Base-by-base conservation (phyloP, 2,329 filamentous ascomycete species). In the Cercospora sp. region DNA sequence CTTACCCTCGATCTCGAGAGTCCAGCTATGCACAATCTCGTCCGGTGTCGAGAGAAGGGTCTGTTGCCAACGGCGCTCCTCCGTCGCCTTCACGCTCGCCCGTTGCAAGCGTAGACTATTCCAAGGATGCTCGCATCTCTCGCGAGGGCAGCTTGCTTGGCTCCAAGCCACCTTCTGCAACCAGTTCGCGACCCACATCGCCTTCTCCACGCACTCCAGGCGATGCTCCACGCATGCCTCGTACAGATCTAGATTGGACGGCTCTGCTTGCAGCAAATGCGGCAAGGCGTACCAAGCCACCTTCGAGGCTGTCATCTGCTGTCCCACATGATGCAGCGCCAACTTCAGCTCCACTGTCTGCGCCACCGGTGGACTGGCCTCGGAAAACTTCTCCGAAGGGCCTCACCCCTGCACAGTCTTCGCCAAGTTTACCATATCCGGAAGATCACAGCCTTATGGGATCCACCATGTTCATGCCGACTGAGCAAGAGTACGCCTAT, bases 341-440 rank as follows among this genome's bases (percentile, higher is more conserved):
- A 57, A 28, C 36, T 20, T 45, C 26, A 62, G 39, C 18, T 51
- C 58, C 45, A 48, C 16, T 60, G n/a, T 12, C 13, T 20, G 30
- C 30, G 13, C 31, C 42, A 12, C 36, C 53, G 30, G 36, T 30
- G 13, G 64, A 51, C 7, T 57, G 58, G 26, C 51, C 65, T 28
- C 63, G 60, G n/a, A 59, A 28, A 36, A 58, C 64, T 13, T 62
- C 64, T 12, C 28, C 63, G 42, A 59, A 63, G 33, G 67, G 66
- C 18, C 75, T 36, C 75, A 77, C 78, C 74, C 20, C 76, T 75
- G 60, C 74, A 51, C 75, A 77, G 67, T 73, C 72, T 26, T 72
- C 73, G 9, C 73, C 68, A 33, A 69, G 75, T 18, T 72, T 83
- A 23, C 82, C 82, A n/a, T 84, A 84, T 70, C 82, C 82, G 2